Evolutionary conservation across 495 filamentous ascomycete species (phyloP).

Genomic region (Aeminium ludgeri): DNA sequence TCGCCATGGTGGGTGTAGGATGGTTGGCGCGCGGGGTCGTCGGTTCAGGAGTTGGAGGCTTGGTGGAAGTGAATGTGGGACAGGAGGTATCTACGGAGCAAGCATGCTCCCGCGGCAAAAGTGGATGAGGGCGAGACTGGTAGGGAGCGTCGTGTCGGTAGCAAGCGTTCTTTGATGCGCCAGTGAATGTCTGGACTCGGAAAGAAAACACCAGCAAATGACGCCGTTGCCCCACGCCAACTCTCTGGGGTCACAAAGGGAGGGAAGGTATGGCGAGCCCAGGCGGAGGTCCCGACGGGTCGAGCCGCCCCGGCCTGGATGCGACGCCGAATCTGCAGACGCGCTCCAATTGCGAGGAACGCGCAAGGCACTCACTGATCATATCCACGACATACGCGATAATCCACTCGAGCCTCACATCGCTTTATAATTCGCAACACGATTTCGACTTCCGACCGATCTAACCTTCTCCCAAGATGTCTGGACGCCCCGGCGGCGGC

Average conservation of each 20-base stretch:
- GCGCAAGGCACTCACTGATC: not conserved
- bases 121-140: not conserved
- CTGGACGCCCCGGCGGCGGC: conserved; percentile 48
- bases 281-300: no score
- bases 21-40: not conserved
- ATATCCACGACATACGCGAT: not conserved
- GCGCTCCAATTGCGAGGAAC: no score
- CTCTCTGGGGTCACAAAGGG: no score
- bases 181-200: not conserved
- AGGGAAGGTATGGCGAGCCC: no score
- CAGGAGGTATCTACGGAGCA: no score
- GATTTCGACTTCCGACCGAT: no score
- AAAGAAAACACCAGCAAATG: not conserved
- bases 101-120: no score
- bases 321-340: no score
- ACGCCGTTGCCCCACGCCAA: no score
- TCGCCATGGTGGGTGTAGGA: conserved; percentile 7
- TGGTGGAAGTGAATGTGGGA: not conserved
- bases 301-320: no score
- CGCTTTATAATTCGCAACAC: not conserved
- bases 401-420: not conserved
- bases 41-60: not conserved
- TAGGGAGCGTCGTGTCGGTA: not conserved
- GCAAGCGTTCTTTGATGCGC: not conserved
- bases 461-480: conserved; percentile 38